These are phyloP conservation scores for Poronia punctata DNA, from an alignment of 495 filamentous ascomycete species.

Conservation along the genomic window DNA sequence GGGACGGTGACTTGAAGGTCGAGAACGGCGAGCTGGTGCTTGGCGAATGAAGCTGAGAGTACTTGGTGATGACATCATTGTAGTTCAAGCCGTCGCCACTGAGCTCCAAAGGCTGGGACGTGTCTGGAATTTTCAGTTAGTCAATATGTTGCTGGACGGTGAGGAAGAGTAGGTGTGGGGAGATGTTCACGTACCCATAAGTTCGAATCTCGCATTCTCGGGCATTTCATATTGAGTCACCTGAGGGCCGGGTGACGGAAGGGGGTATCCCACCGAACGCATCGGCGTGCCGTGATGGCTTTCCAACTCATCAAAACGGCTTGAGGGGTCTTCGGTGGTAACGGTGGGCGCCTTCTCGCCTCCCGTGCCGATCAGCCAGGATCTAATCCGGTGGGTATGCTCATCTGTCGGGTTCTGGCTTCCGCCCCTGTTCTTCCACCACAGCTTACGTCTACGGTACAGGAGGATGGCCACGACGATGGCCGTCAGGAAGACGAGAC, in stretches of 20 bases:
- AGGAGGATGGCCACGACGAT: constrained; percentile 47
- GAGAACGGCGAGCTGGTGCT: constrained; percentile 6
- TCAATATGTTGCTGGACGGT: too few relatives aligned
- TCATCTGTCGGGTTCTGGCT: constrained; percentile 40
- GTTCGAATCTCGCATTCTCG: constrained; percentile 34
- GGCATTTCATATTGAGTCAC: constrained; percentile 30
- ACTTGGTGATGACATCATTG: constrained; percentile 17
- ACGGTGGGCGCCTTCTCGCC: constrained; percentile 41
- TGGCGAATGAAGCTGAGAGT: constrained; percentile 19
- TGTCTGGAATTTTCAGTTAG: constrained; percentile 22
- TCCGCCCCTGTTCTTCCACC: constrained; percentile 21
- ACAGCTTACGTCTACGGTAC: constrained; percentile 43
- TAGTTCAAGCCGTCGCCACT: constrained; percentile 22
- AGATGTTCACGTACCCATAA: constrained; percentile 35
- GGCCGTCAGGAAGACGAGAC: constrained; percentile 51
- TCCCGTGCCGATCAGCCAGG: constrained; percentile 37
- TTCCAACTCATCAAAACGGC: constrained; percentile 21
- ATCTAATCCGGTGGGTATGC: constrained; percentile 30
- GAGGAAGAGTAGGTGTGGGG: not conserved
- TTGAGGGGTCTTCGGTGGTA: constrained; percentile 37
- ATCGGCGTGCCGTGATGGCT: constrained; percentile 17
- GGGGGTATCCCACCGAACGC: constrained; percentile 1
- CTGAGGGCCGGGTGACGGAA: constrained; percentile 9
- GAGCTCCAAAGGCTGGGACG: constrained; percentile 30
- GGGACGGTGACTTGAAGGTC: constrained; percentile 7